A percentile compares a stretch with the other conserved stretches of the same genome.
These are phyloP conservation scores for Butyriboletus appendiculatus DNA, from an alignment of 1,284 basidiomycete species.

Conservation along the genomic window DNA sequence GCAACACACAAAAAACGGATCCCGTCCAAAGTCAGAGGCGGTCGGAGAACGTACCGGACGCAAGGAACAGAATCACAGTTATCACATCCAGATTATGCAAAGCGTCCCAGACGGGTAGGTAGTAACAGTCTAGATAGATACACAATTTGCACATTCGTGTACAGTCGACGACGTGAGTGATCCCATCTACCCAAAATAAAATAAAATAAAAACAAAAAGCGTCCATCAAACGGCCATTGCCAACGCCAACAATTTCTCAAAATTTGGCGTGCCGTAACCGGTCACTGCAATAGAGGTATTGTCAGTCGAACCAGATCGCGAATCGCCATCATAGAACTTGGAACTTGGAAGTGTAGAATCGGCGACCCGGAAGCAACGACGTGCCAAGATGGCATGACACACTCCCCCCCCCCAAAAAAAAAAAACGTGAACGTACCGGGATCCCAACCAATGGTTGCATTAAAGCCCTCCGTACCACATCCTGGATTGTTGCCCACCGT, in stretches of 20 bases:
- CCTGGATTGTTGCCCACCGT: slow-evolving; percentile 54
- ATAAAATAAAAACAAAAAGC: too few species aligned
- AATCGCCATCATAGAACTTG: background rate
- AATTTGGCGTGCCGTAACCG: slow-evolving; percentile 50
- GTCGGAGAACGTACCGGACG: too few species aligned
- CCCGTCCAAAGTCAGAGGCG: too few species aligned
- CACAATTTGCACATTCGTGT: too few species aligned
- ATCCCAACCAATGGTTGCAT: slow-evolving; percentile 50
- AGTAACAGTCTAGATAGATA: too few species aligned
- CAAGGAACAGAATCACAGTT: too few species aligned
- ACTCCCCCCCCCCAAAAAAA: background rate
- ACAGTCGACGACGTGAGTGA: too few species aligned
- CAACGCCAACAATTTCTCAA: slow-evolving; percentile 31
- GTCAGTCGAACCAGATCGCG: background rate
- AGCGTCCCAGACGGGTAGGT: too few species aligned
- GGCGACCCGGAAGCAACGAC: background rate
- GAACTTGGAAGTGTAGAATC: background rate
- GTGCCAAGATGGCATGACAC: background rate
- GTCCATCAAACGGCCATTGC: slow-evolving; percentile 12
- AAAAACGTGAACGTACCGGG: slow-evolving; percentile 26
- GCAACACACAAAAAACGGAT: too few species aligned
- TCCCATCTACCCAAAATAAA: too few species aligned
- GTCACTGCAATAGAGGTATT: slow-evolving; percentile 35
- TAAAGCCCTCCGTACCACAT: slow-evolving; percentile 56
- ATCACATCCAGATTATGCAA: too few species aligned